Base-by-base conservation (phyloP, 768 basidiomycete species). In the Termitomyces sp. region DNA sequence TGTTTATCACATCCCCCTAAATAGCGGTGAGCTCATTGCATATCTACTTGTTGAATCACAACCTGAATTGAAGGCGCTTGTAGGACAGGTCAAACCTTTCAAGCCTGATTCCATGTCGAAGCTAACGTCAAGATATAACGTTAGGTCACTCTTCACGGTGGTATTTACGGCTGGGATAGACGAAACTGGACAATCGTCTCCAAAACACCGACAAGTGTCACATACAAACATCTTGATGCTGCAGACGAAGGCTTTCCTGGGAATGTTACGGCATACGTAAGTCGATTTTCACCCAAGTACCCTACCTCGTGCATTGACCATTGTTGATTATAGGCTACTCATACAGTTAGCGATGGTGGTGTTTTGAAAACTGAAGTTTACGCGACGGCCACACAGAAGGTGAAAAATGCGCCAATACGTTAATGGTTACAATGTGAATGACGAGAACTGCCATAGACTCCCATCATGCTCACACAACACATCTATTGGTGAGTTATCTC, bases 221-320 rank as follows among this genome's bases (percentile, higher is more conserved):
- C 81, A 0, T 87, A 79, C 69, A 76, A 75, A 59, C 82, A 83
- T 60, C 33, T 83, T 32, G 86, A 86, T 67, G 63, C 73, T 8
- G 84, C 78, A 7, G 78, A 81, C 57, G 79, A 85, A 68, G 84
- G 84, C 1, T 86, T 84, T 64, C 84, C 84, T 3, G 84, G 83
- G 39, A 76, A 63, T 40, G 80, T 81, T 5, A 77, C 72, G 7
- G 79, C 73, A 45, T 78, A 71, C 59, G 81, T 81, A 46, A 52
- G 77, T 68, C 35, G 11, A 22, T 40, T 50, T 36, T 20, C 22
- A 12, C 33, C 13, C n/a, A 13, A 53, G 16, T 40, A 44, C 4
- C 1, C 5, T 15, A 55, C 1, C 4, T 15, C 12, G n/a, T 50
- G 15, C 44, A 7, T 24, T 45, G 18, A 35, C 3, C 11, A 9